These are phyloP conservation scores for Globisporangium cylindrosporum DNA, from an alignment of 352 stramenopile species.

Conservation along the genomic window DNA sequence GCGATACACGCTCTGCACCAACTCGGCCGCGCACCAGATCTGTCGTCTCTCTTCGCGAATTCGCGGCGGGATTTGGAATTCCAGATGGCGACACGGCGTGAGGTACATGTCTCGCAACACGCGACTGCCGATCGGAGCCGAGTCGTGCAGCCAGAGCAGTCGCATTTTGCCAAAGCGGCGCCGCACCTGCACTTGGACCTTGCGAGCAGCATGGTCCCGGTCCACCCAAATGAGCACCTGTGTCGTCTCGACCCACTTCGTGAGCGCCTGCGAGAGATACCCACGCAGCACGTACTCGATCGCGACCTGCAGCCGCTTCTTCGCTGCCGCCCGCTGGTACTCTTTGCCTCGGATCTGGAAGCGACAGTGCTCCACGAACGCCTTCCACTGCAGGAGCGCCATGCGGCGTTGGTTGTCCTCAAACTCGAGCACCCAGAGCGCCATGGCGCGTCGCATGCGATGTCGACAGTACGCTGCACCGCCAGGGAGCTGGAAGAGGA, in stretches of 20 bases:
- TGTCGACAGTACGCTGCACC: slow-evolving; percentile 72
- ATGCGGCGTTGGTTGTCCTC: slow-evolving; percentile 73
- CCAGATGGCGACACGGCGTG: slow-evolving; percentile 30
- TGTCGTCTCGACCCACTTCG: slow-evolving; percentile 51
- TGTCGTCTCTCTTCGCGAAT: slow-evolving; percentile 53
- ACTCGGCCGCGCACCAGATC: slow-evolving; percentile 55
- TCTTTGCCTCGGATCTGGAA: slow-evolving; percentile 51
- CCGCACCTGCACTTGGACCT: slow-evolving; percentile 55
- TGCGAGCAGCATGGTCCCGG: slow-evolving; percentile 43
- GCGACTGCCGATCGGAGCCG: slow-evolving; percentile 35
- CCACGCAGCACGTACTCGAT: slow-evolving; percentile 69
- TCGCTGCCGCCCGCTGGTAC: slow-evolving; percentile 58
- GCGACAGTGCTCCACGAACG: slow-evolving; percentile 57
- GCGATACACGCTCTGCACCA: slow-evolving; percentile 56
- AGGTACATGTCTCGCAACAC: slow-evolving; percentile 62
- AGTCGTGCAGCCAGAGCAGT: slow-evolving; percentile 45
- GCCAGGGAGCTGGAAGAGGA: slow-evolving; percentile 77
- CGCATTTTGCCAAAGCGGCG: slow-evolving; percentile 33
- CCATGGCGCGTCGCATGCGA: slow-evolving; percentile 66
- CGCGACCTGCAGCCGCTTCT: slow-evolving; percentile 57
- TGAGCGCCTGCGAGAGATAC: slow-evolving; percentile 58
- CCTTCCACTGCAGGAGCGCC: slow-evolving; percentile 80
- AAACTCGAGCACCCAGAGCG: slow-evolving; percentile 69
- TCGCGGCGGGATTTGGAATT: slow-evolving; percentile 43
- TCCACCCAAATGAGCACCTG: slow-evolving; percentile 58